These are phyloP conservation scores for Volvox africanus DNA, from an alignment of 139 green algal genomes.

Conservation along the genomic window DNA sequence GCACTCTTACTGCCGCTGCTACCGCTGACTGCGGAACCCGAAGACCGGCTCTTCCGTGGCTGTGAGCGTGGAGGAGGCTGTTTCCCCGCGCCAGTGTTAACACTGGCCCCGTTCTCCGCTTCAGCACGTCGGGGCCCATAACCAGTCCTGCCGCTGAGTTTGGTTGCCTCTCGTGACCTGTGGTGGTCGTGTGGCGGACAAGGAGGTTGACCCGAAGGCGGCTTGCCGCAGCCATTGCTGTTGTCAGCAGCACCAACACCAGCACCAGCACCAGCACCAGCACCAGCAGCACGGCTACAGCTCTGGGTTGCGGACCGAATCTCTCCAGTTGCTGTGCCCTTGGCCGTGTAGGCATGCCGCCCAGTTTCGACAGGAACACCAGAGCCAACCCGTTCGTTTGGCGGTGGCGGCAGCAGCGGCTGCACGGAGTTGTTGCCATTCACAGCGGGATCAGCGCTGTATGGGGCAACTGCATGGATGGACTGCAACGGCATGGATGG, in stretches of 20 bases:
- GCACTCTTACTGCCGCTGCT: conserved; percentile 1
- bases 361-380: background rate
- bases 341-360: background rate
- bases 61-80: background rate
- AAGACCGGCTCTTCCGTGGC: background rate
- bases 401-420: too few species aligned
- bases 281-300: background rate
- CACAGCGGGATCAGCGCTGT: too few species aligned
- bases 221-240: background rate
- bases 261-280: background rate
- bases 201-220: background rate
- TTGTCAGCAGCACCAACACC: background rate
- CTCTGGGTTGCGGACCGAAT: background rate
- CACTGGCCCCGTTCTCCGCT: background rate
- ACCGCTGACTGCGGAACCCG: background rate
- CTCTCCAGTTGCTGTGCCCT: background rate
- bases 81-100: background rate
- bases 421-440: background rate
- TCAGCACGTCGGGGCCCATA: too few species aligned
- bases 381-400: background rate
- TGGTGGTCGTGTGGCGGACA: background rate
- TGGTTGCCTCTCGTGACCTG: too few species aligned
- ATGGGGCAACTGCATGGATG: too few species aligned
- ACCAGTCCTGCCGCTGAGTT: too few species aligned
- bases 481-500: too few species aligned